Conservation (phyloP, 805 yeast species). For the Candida koratica region DNA sequence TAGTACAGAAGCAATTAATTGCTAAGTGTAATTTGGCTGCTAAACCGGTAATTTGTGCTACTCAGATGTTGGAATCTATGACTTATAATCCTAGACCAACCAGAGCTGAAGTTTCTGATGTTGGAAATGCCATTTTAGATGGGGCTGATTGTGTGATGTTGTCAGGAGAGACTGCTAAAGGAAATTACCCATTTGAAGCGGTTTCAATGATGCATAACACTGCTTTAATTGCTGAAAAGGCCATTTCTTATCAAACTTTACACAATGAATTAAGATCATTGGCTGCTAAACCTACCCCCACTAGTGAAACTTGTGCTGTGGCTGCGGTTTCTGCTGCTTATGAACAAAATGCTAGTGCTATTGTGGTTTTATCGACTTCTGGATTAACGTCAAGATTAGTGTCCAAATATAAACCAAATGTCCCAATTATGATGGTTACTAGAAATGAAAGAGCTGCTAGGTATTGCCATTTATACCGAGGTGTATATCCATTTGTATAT, state of each 20-base stretch:
- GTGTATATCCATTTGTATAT: conserved; percentile 96
- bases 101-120: conserved; percentile 99
- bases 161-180: conserved; percentile 99
- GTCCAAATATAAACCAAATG: conserved; percentile 95
- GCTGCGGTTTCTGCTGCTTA: conserved; percentile 95
- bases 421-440: conserved; percentile 97
- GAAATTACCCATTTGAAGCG: conserved; percentile 96
- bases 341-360: conserved; percentile 96
- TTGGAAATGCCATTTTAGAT: conserved; percentile 97
- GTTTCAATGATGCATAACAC: conserved; percentile 99
- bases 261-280: conserved; percentile 86
- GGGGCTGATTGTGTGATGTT: conserved; percentile 99
- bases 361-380: conserved; percentile 90
- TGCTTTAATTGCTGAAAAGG: conserved; percentile 92
- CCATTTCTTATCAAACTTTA: conserved; percentile 79
- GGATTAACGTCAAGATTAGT: conserved; percentile 95
- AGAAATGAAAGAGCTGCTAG: conserved; percentile 93
- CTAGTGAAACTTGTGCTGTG: conserved; percentile 95
- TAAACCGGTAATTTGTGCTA: conserved; percentile 99
- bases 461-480: conserved; percentile 94
- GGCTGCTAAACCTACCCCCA: conserved; percentile 83
- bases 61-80: conserved; percentile 99
- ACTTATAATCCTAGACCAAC: conserved; percentile 99
- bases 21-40: conserved; percentile 99
- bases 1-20: conserved; percentile 97